Conservation (phyloP, 1,284 basidiomycete genomes). For the Cryptococcus sp. region DNA sequence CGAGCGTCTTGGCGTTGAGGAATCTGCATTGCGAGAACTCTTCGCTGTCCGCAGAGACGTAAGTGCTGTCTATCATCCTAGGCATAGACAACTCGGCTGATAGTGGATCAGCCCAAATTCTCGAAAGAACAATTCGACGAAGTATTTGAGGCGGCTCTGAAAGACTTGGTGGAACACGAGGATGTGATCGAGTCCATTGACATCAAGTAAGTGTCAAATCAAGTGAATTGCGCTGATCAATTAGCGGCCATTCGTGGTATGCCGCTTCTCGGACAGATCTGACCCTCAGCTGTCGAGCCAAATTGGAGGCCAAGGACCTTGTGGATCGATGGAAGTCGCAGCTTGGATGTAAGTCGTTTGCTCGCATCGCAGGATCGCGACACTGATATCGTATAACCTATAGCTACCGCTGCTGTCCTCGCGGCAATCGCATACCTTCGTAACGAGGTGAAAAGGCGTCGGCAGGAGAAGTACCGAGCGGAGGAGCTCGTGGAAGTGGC, state of each 20-base stretch:
- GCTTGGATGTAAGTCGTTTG: constrained; percentile 63
- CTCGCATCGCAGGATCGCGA: background rate
- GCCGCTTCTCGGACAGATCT: constrained; percentile 73
- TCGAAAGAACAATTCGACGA: constrained; percentile 44
- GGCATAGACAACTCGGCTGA: background rate
- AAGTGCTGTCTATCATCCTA: constrained; percentile 6
- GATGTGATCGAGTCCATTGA: constrained; percentile 75
- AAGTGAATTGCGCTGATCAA: constrained; percentile 3
- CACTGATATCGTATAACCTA: constrained; percentile 17
- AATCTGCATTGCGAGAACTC: constrained; percentile 55
- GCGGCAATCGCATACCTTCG: constrained; percentile 47
- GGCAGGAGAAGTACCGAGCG: constrained; percentile 69
- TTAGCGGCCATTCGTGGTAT: constrained; percentile 62
- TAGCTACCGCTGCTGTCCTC: constrained; percentile 46
- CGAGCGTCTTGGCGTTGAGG: constrained; percentile 70
- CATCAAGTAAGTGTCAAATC: constrained; percentile 61
- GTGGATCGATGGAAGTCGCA: constrained; percentile 71
- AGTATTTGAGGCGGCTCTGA: constrained; percentile 66
- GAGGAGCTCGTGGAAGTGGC: constrained; percentile 76
- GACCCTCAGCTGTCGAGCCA: constrained; percentile 69
- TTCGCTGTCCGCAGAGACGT: constrained; percentile 42
- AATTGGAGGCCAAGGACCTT: constrained; percentile 66
- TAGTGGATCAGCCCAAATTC: constrained; percentile 32
- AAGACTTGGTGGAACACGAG: constrained; percentile 76
- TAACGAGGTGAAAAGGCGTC: constrained; percentile 58